These are phyloP conservation scores for Hemileccinum impolitum DNA, from an alignment of 768 basidiomycete genomes.

Conservation along the genomic window DNA sequence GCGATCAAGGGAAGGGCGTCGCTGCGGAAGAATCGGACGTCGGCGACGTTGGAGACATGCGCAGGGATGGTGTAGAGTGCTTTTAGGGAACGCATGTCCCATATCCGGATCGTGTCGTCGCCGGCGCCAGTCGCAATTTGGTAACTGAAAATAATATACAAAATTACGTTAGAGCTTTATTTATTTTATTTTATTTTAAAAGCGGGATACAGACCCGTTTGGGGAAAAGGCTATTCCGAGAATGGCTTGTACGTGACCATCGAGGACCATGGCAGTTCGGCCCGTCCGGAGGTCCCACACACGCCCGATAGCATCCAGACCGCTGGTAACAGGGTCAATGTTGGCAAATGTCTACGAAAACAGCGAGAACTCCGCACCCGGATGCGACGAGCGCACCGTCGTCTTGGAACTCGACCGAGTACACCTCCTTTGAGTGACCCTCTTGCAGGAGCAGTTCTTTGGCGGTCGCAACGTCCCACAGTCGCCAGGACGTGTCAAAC, in stretches of 20 bases:
- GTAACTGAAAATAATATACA: constrained; percentile 63
- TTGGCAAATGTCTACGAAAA: not conserved
- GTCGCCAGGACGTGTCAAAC: constrained; percentile 95
- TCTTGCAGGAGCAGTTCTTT: constrained; percentile 89
- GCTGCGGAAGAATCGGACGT: constrained; percentile 89
- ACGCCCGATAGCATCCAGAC: constrained; percentile 93
- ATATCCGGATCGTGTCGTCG: constrained; percentile 97
- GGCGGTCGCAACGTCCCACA: constrained; percentile 88
- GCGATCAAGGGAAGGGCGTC: constrained; percentile 49
- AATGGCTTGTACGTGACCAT: constrained; percentile 94
- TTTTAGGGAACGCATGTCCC: constrained; percentile 94
- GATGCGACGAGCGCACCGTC: constrained; percentile 93
- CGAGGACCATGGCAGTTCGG: constrained; percentile 94
- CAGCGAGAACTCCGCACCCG: constrained; percentile 50
- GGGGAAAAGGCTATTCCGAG: constrained; percentile 91
- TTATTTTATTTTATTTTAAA: not conserved
- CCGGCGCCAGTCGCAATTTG: constrained; percentile 97
- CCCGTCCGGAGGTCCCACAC: constrained; percentile 98
- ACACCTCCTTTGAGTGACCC: constrained; percentile 97
- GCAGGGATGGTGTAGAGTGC: constrained; percentile 96
- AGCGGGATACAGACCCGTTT: constrained; percentile 68
- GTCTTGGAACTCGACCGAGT: constrained; percentile 91
- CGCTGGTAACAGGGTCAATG: constrained; percentile 44
- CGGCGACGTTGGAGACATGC: constrained; percentile 91
- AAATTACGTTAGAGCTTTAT: constrained; percentile 10